Base-by-base conservation (phyloP, 208 protist genomes). In the Novymonas esmeraldas region DNA sequence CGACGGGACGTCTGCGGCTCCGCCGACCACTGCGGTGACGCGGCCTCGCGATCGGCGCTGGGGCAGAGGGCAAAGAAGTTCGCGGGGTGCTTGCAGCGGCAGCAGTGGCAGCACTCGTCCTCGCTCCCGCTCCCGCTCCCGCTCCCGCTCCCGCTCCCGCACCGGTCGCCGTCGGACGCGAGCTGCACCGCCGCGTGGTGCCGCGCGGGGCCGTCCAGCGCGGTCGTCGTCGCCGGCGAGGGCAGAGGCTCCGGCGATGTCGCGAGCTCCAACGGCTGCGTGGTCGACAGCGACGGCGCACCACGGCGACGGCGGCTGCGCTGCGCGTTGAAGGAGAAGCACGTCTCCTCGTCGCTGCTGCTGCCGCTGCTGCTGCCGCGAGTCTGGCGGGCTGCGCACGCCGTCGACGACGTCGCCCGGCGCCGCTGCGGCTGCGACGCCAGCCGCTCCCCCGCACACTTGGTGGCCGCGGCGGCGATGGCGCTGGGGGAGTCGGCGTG, bases 51-150 rank as follows among this genome's bases (percentile, higher is more conserved):
- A 6, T 41, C 60, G 16, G 18, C 49, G 6, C 55, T 42, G 50
- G 48, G 71, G 24, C 62, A 70, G 14, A 84, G 58, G 20, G 70
- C 49, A 36, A 77, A 73, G 28, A 82, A 79, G 59, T 79, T 85
- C 36, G 75, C 67, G 18, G 71, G 79, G 10, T 59, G 67, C 9
- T 50, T 67, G 61, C 81, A 86, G 4, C 76, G 81, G 65, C 81
- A 86, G 73, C 81, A 86, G 61, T 73, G 64, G 56, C 81, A 86
- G 65, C 81, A 86, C 48, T 31, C 60, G 13, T 57, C 39, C 9
- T 48, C 46, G 28, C 65, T n/a, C n/a, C n/a, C n/a, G n/a, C n/a
- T n/a, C n/a, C n/a, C n/a, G n/a, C n/a, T n/a, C n/a, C n/a, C n/a
- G n/a, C n/a, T n/a, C n/a, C n/a, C n/a, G n/a, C n/a, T n/a, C n/a